Evolutionary conservation across 2,329 filamentous ascomycete species (phyloP).

Genomic region (Botrytis aclada): DNA sequence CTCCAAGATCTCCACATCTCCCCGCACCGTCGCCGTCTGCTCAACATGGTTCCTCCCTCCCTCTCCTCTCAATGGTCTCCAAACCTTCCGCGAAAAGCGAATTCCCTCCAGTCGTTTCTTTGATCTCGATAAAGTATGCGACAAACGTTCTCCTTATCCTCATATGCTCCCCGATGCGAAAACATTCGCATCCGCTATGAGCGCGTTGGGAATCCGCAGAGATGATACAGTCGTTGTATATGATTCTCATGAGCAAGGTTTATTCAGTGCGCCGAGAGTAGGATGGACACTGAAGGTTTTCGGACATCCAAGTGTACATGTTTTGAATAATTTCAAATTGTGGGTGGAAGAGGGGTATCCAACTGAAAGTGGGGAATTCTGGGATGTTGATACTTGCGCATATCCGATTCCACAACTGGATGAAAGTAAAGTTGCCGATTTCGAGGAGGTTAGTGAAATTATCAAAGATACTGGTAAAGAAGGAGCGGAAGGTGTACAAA

Average conservation of each 20-base stretch:
- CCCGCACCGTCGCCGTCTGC: slow-evolving; percentile 83
- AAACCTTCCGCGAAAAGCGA: slow-evolving; percentile 76
- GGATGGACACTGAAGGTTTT: slow-evolving; percentile 92
- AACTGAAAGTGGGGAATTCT: slow-evolving; percentile 74
- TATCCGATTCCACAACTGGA: slow-evolving; percentile 62
- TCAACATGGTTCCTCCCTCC: slow-evolving; percentile 97
- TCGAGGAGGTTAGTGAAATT: slow-evolving; percentile 77
- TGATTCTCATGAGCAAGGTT: slow-evolving; percentile 84
- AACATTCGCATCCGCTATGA: slow-evolving; percentile 84
- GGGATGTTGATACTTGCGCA: slow-evolving; percentile 61
- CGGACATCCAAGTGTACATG: slow-evolving; percentile 81
- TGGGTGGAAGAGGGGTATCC: slow-evolving; percentile 85
- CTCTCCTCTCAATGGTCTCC: slow-evolving; percentile 75
- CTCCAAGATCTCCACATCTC: slow-evolving; percentile 74
- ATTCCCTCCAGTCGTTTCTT: slow-evolving; percentile 94
- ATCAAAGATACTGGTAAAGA: slow-evolving; percentile 76
- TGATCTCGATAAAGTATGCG: slow-evolving; percentile 88
- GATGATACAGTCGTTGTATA: slow-evolving; percentile 94
- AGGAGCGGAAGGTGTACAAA: slow-evolving; percentile 77
- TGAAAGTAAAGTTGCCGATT: slow-evolving; percentile 66
- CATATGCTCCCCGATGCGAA: slow-evolving; percentile 90
- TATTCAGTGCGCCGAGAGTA: slow-evolving; percentile 90
- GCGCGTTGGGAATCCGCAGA: slow-evolving; percentile 76
- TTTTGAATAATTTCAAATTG: slow-evolving; percentile 93
- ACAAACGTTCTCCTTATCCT: slow-evolving; percentile 83